A percentile compares a stretch with the other conserved stretches of the same genome.
Conservation (phyloP, 805 yeast species). For the Candida vaughaniae region DNA sequence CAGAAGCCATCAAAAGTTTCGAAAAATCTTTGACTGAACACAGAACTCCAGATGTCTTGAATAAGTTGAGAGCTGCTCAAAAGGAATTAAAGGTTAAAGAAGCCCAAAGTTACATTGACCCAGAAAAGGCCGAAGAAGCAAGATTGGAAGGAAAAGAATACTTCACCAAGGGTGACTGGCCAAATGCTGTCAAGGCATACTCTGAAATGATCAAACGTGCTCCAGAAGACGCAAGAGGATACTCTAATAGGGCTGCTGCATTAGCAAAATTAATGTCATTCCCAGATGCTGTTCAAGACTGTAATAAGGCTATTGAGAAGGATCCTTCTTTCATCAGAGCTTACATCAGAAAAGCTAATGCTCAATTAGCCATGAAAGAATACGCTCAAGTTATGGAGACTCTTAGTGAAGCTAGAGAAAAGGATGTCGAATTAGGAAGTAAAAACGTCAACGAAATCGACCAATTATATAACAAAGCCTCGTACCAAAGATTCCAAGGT, state of each 20-base stretch:
- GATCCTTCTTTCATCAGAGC: conserved; percentile 93
- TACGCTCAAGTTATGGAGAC: conserved; percentile 80
- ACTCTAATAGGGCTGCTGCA: conserved; percentile 97
- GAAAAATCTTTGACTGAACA: conserved; percentile 95
- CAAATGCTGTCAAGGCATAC: conserved; percentile 90
- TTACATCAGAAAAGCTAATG: conserved; percentile 93
- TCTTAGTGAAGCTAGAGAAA: conserved; percentile 70
- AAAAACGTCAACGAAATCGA: conserved; percentile 74
- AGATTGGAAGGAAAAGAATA: conserved; percentile 87
- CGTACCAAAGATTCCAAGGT: conserved; percentile 75
- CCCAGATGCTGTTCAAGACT: conserved; percentile 94
- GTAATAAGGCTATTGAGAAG: conserved; percentile 81
- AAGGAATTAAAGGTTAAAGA: conserved; percentile 79
- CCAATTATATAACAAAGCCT: conserved; percentile 73
- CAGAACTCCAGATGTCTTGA: conserved; percentile 90
- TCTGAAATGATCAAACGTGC: conserved; percentile 95
- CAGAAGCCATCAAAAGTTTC: conserved; percentile 71
- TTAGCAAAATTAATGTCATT: conserved; percentile 90
- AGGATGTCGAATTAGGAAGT: conserved; percentile 66
- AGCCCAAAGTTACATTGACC: conserved; percentile 76
- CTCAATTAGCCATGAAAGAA: conserved; percentile 88
- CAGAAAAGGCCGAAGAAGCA: conserved; percentile 93
- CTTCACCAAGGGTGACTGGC: conserved; percentile 94
- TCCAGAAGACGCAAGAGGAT: conserved; percentile 96
- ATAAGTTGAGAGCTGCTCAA: conserved; percentile 84